Conservation (phyloP, 306 rosid genomes). For the Abrus precatorius region DNA sequence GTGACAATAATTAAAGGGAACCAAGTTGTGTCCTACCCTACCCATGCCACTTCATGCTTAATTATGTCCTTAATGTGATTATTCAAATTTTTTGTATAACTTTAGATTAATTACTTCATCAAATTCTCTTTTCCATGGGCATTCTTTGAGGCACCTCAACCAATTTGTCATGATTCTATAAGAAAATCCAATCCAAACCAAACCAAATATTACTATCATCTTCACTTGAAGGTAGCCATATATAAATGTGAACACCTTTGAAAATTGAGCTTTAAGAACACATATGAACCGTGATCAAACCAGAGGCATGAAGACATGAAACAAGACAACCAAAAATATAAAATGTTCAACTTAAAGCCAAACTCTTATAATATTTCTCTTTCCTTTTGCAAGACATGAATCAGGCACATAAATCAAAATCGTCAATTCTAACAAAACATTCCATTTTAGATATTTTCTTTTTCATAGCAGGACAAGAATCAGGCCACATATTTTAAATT, state of each 20-base stretch:
- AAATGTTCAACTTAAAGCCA: slow-evolving; percentile 1
- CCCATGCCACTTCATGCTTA: slow-evolving; percentile 24
- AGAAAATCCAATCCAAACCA: slow-evolving; percentile 1
- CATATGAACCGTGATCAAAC: slow-evolving; percentile 16
- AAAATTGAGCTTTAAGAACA: slow-evolving; percentile 35
- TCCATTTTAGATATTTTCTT: not conserved
- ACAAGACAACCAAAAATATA: slow-evolving; percentile 19
- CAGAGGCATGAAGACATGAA: slow-evolving; percentile 1
- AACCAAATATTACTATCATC: not conserved
- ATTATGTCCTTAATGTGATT: slow-evolving; percentile 17
- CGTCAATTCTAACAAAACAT: not conserved
- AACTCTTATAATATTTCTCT: not conserved
- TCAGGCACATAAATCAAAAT: not conserved
- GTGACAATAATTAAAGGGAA: slow-evolving; percentile 7
- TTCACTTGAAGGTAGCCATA: not conserved
- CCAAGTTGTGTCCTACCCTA: slow-evolving; percentile 40
- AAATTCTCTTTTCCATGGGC: slow-evolving; percentile 22
- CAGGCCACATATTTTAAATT: not conserved
- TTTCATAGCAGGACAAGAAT: not conserved
- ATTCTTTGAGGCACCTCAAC: slow-evolving; percentile 20
- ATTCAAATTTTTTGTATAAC: slow-evolving; percentile 12
- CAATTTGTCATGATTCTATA: slow-evolving; percentile 38
- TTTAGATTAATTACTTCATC: slow-evolving; percentile 18
- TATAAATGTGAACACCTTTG: slow-evolving; percentile 9
- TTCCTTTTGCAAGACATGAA: not conserved